Evolutionary conservation across 2,329 filamentous ascomycete species (phyloP).

Genomic region (Fusarium dimerum): DNA sequence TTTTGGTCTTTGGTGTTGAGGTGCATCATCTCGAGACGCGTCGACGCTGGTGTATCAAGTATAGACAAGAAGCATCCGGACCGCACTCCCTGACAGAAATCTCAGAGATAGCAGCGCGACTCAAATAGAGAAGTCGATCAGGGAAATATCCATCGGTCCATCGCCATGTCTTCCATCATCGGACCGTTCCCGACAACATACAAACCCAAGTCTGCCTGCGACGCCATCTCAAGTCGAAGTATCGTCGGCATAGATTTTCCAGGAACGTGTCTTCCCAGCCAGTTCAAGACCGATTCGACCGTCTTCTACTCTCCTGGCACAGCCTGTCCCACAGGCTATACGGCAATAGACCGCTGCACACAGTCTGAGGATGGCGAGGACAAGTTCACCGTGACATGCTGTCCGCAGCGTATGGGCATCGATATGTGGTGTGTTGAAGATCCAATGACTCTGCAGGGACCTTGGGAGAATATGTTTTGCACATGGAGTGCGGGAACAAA

Average conservation of each 20-base stretch:
- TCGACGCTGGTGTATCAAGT: no score
- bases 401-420: conserved; percentile 29
- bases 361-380: conserved; percentile 25
- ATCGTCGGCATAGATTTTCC: conserved; percentile 28
- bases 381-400: conserved; percentile 39
- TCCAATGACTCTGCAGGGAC: conserved; percentile 18
- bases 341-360: conserved; percentile 28
- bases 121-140: not conserved
- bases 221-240: conserved; percentile 10
- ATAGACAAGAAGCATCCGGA: no score
- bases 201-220: conserved; percentile 6
- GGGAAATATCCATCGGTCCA: not conserved
- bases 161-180: conserved; percentile 7
- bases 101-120: not conserved
- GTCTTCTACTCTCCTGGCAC: conserved; percentile 35
- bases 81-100: not conserved
- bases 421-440: conserved; percentile 32
- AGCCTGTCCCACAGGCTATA: conserved; percentile 34
- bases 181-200: conserved; percentile 21
- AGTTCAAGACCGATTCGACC: conserved; percentile 27
- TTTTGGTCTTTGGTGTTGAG: no score
- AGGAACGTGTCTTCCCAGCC: conserved; percentile 30
- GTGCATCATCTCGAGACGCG: no score
- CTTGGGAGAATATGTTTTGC: conserved; percentile 33
- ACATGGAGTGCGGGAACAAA: conserved; percentile 34